Conservation (phyloP, 441 rosid genomes). For the Pelargonium australe region DNA sequence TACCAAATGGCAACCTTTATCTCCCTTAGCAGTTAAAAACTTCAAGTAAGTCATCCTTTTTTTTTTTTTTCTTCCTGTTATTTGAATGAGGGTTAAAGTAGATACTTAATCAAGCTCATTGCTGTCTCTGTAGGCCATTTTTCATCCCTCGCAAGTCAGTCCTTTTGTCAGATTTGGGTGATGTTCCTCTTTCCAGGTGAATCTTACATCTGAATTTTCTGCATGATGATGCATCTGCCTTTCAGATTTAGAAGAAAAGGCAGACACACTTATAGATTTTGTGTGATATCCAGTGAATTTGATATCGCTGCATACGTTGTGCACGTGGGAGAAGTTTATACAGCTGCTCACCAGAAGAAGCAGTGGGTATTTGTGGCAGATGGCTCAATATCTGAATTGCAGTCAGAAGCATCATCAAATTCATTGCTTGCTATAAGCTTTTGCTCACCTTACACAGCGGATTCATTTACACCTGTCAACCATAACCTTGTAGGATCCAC, state of each 20-base stretch:
- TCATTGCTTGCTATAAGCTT: slow-evolving; percentile 84
- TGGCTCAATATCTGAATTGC: slow-evolving; percentile 39
- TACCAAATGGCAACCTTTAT: slow-evolving; percentile 55
- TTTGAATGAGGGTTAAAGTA: neutral
- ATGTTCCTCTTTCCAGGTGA: slow-evolving; percentile 79
- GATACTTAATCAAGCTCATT: slow-evolving; percentile 22
- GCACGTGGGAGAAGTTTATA: slow-evolving; percentile 66
- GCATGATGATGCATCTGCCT: neutral
- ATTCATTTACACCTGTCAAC: slow-evolving; percentile 49
- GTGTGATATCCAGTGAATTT: slow-evolving; percentile 57
- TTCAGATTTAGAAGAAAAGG: neutral
- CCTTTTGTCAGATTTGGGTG: slow-evolving; percentile 55
- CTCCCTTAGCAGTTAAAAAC: slow-evolving; percentile 37
- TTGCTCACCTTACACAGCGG: slow-evolving; percentile 42
- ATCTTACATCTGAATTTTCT: slow-evolving; percentile 16
- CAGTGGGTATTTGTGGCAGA: slow-evolving; percentile 94
- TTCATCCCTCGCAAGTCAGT: slow-evolving; percentile 60
- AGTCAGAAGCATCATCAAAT: slow-evolving; percentile 41
- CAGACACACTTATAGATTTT: slow-evolving; percentile 10
- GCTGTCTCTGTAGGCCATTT: slow-evolving; percentile 56
- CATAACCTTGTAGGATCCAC: slow-evolving; percentile 65
- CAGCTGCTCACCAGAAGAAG: slow-evolving; percentile 48
- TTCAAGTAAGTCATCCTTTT: slow-evolving; percentile 47
- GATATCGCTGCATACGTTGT: slow-evolving; percentile 71
- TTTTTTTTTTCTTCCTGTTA: slow-evolving; percentile 15